Conservation (phyloP, 1,139 yeast genomes). For the Yamadazyma pseudoaaseri region DNA sequence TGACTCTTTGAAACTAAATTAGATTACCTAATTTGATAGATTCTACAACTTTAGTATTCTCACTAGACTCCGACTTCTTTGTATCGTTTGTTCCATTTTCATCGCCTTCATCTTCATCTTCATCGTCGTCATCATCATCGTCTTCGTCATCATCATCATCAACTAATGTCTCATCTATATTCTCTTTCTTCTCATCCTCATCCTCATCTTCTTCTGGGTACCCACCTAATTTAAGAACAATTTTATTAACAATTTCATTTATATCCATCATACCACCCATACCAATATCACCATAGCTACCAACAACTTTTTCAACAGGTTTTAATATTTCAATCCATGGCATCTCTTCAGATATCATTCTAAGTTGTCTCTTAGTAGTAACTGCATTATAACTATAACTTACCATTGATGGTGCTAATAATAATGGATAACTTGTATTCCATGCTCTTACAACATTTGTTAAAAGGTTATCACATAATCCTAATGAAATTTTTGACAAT, state of each 20-base stretch:
- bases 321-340: slow-evolving; percentile 86
- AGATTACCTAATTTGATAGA: not conserved
- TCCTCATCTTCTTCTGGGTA: slow-evolving; percentile 87
- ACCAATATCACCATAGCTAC: slow-evolving; percentile 92
- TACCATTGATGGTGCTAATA: slow-evolving; percentile 93
- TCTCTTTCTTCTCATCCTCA: slow-evolving; percentile 52
- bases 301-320: slow-evolving; percentile 91
- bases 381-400: slow-evolving; percentile 87
- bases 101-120: slow-evolving; percentile 45
- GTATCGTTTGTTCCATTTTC: slow-evolving; percentile 20
- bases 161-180: slow-evolving; percentile 31
- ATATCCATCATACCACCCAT: slow-evolving; percentile 93
- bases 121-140: slow-evolving; percentile 35
- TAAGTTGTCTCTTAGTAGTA: slow-evolving; percentile 78
- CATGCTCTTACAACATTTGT: slow-evolving; percentile 91
- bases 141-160: slow-evolving; percentile 33
- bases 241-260: slow-evolving; percentile 85
- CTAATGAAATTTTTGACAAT: slow-evolving; percentile 83
- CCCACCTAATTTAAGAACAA: slow-evolving; percentile 82
- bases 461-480: slow-evolving; percentile 83
- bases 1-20: too few relatives aligned
- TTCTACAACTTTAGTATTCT: not conserved
- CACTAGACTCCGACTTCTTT: too few relatives aligned
- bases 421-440: slow-evolving; percentile 84
- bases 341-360: slow-evolving; percentile 78